phyloP scores from a whole-genome alignment of 2,329 filamentous ascomycete species.

The Aureobasidium melanogenum region DNA sequence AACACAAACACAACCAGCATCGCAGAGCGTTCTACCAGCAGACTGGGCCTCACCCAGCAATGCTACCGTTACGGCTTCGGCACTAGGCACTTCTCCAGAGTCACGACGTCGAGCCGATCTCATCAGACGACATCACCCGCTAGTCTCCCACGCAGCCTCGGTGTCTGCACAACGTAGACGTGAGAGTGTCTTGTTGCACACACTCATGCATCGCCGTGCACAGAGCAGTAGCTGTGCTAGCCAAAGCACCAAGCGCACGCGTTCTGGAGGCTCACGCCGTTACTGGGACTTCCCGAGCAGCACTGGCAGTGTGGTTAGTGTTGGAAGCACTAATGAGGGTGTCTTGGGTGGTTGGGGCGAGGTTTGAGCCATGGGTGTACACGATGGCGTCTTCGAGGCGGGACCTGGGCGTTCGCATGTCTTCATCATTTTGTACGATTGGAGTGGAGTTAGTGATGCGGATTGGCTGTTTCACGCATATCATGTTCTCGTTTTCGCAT shows the following conservation, averaged over 20 bases:
- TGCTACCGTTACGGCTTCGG: slow-evolving; percentile 23
- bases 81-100: slow-evolving; percentile 43
- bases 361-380: slow-evolving; percentile 28
- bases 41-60: slow-evolving; percentile 25
- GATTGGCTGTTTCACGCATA: not conserved
- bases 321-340: slow-evolving; percentile 50
- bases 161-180: slow-evolving; percentile 20
- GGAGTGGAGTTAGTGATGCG: not conserved
- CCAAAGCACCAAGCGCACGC: slow-evolving; percentile 68
- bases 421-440: not conserved
- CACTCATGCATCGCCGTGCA: slow-evolving; percentile 23
- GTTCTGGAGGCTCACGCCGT: slow-evolving; percentile 64
- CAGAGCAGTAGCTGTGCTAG: slow-evolving; percentile 65
- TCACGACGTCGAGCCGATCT: slow-evolving; percentile 69
- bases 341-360: slow-evolving; percentile 74
- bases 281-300: slow-evolving; percentile 84
- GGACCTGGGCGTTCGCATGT: not conserved
- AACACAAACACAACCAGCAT: slow-evolving; percentile 17
- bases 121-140: slow-evolving; percentile 80
- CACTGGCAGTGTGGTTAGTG: slow-evolving; percentile 36
- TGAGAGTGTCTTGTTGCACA: slow-evolving; percentile 27
- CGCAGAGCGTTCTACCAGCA: slow-evolving; percentile 21
- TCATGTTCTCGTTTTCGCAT: not conserved
- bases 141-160: slow-evolving; percentile 54
- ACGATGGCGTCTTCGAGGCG: not conserved